These are phyloP conservation scores for Cyphellophora europaea DNA, from an alignment of 2,329 filamentous ascomycete species.

Conservation along the genomic window DNA sequence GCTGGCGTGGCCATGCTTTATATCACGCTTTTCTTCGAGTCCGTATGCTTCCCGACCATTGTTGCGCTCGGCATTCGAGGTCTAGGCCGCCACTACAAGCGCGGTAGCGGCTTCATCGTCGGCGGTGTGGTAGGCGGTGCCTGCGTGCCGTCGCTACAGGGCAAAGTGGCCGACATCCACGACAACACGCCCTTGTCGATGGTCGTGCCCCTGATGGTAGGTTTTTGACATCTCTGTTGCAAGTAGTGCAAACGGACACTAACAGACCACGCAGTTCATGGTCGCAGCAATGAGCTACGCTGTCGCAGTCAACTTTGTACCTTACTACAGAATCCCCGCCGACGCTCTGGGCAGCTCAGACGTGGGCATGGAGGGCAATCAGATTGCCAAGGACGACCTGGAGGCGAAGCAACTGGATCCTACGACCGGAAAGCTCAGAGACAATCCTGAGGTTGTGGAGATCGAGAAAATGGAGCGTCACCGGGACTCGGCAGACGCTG, in stretches of 20 bases:
- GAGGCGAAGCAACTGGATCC: not conserved
- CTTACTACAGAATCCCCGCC: conserved; percentile 52
- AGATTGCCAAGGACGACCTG: not conserved
- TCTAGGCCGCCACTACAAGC: conserved; percentile 65
- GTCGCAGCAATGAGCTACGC: conserved; percentile 48
- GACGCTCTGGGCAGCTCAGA: conserved; percentile 44
- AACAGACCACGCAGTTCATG: too few species aligned
- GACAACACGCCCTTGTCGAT: conserved; percentile 54
- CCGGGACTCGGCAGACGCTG: too few species aligned
- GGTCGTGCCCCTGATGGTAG: conserved; percentile 50
- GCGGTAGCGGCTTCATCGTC: conserved; percentile 63
- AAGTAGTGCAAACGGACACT: too few species aligned
- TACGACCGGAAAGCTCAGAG: not conserved
- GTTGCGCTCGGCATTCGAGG: conserved; percentile 70
- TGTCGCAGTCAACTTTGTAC: conserved; percentile 56
- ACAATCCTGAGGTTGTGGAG: too few species aligned
- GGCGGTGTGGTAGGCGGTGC: conserved; percentile 62
- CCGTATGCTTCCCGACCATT: conserved; percentile 72
- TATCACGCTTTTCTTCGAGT: conserved; percentile 72
- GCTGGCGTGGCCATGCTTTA: conserved; percentile 42
- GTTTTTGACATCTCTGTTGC: too few species aligned
- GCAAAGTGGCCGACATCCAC: conserved; percentile 56
- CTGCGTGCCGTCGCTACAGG: conserved; percentile 61
- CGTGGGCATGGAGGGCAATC: conserved; percentile 30
- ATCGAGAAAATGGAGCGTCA: too few species aligned